Percentiles rank a stretch among this genome's conserved stretches.
Conservation (phyloP, 352 stramenopile genomes). For the Peronospora farinosa region DNA sequence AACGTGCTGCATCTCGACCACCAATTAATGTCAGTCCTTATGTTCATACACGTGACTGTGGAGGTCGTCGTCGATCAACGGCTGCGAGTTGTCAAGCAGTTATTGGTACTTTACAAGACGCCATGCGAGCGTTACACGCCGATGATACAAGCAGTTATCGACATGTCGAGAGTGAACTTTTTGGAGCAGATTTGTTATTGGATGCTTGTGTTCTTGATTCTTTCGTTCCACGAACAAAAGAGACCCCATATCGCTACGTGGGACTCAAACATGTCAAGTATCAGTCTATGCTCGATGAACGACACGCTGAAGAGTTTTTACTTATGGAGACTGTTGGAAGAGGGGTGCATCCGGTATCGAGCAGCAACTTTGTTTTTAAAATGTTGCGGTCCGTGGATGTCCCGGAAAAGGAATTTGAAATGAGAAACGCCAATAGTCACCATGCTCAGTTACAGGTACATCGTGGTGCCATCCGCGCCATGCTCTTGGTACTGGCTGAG, state of each 20-base stretch:
- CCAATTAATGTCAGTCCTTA: constrained; percentile 44
- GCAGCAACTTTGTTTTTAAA: constrained; percentile 52
- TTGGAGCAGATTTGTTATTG: constrained; percentile 49
- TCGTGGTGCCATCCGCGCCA: constrained; percentile 52
- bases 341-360: constrained; percentile 36
- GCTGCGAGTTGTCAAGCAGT: constrained; percentile 49
- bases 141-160: constrained; percentile 49
- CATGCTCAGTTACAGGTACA: constrained; percentile 41
- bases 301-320: constrained; percentile 55
- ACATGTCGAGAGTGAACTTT: constrained; percentile 50
- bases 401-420: constrained; percentile 40
- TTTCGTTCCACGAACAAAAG: constrained; percentile 55
- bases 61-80: constrained; percentile 40
- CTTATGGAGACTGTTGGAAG: constrained; percentile 52
- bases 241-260: constrained; percentile 65
- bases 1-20: constrained; percentile 26
- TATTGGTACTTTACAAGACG: constrained; percentile 49
- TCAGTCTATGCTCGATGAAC: constrained; percentile 47
- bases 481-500: constrained; percentile 54
- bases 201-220: constrained; percentile 68
- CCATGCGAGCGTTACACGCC: constrained; percentile 46
- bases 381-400: constrained; percentile 52
- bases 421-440: constrained; percentile 37
- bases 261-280: constrained; percentile 77
- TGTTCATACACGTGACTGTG: constrained; percentile 40